phyloP scores from a whole-genome alignment of 2,329 filamentous ascomycete genomes.

The Phaeoacremonium minimum region DNA sequence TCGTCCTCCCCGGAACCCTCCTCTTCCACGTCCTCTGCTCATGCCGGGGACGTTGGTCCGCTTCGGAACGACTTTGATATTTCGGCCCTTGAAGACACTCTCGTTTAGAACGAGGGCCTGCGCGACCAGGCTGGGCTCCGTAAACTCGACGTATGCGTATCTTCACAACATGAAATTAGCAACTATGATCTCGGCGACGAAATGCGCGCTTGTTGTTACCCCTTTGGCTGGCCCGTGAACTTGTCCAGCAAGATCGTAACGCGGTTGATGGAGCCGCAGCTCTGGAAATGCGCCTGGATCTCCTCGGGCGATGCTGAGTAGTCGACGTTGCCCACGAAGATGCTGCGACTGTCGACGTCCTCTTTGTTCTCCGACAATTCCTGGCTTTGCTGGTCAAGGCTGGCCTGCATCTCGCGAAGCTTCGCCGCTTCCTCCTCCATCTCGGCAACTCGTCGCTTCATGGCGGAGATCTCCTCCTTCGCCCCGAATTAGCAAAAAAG shows the following conservation, averaged over 20 bases:
- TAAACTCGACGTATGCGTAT: conserved; percentile 98
- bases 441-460: conserved; percentile 82
- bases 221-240: conserved; percentile 98
- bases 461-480: conserved; percentile 76
- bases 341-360: conserved; percentile 89
- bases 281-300: conserved; percentile 97
- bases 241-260: conserved; percentile 98
- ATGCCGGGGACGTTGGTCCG: conserved; percentile 95
- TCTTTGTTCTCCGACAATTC: conserved; percentile 89
- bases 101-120: conserved; percentile 95
- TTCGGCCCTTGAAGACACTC: conserved; percentile 89
- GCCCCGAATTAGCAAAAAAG: conserved; percentile 11
- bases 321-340: conserved; percentile 98
- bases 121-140: conserved; percentile 86
- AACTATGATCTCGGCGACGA: too few relatives aligned
- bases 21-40: conserved; percentile 60
- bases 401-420: conserved; percentile 81
- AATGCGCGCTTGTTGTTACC: conserved; percentile 62
- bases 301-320: conserved; percentile 96
- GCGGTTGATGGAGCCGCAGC: conserved; percentile 93
- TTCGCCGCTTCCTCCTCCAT: conserved; percentile 89
- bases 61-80: conserved; percentile 93
- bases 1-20: conserved; percentile 47
- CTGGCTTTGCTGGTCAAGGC: conserved; percentile 78
- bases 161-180: conserved; percentile 40